Evolutionary conservation across 176 grass and related monocot genomes (phyloP), one percentile per base, ranked within the genome.

Genomic region (Hordeum vulgare): DNA sequence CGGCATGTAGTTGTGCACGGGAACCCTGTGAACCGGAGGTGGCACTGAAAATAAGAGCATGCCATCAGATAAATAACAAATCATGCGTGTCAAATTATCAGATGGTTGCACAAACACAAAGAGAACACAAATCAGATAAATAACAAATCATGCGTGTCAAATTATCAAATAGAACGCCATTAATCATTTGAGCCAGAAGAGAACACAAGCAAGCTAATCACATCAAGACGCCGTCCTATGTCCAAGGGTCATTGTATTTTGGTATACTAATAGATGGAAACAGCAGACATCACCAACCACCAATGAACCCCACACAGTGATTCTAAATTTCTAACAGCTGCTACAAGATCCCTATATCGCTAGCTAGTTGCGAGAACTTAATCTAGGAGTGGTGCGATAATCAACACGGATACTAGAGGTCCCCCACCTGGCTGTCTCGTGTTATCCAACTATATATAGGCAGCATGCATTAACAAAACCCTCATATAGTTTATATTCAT

Each of bases 101-200:
- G 57, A 44, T 17, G 20, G 37, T 63, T 29, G 37, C 37, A 28
- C 23, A 63, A 27, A 63, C 26, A 78, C 76, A 47, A 18, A 42
- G 31, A 56, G 56, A 84, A 77, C 24, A 47, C 54, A 59, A 78
- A 77, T 78, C 84, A 86, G 66, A 71, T 11, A 41, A 25, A 77
- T 29, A 71, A 72, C 21, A 20, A 82, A 78, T 2, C 9, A 51
- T 25, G 14, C 23, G 2, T 66, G 24, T 56, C 23, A 29, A 7
- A 80, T 25, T 61, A 41, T 60, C 15, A 78, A 84, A 76, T 31
- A 45, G 65, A 58, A 78, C 59, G 8, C 47, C 2, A 42, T 28
- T 27, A 61, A 61, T 77, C 35, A 78, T 23, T 40, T 41, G 8
- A 84, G 18, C 3, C 15, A 67, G 33, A 69, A 17, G 34, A 85